Evolutionary conservation across 345 rosid species (phyloP).

Genomic region (Populus deltoides): DNA sequence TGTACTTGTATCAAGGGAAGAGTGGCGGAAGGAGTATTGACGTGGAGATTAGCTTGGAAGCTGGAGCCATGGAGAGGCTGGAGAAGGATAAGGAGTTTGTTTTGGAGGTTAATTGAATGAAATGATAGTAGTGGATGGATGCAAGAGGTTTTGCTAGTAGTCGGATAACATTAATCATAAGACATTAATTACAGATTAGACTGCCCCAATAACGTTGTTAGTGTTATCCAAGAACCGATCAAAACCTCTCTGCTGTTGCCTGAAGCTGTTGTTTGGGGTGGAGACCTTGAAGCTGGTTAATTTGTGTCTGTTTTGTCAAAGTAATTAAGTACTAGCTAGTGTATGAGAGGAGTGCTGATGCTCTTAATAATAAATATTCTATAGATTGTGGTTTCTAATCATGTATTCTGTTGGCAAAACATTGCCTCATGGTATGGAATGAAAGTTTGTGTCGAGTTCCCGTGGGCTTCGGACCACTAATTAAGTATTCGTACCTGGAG

Average conservation of each 20-base stretch:
- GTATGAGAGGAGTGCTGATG: neutral
- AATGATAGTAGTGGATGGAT: neutral
- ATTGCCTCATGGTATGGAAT: no score
- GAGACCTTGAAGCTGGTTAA: neutral
- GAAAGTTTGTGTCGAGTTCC: no score
- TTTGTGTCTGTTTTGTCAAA: neutral
- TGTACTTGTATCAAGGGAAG: slow-evolving; percentile 89
- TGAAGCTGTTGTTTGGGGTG: neutral
- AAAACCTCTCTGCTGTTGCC: neutral
- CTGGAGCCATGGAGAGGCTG: slow-evolving; percentile 67
- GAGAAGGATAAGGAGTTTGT: slow-evolving; percentile 64
- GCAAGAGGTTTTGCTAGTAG: neutral
- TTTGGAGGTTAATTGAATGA: slow-evolving; percentile 20
- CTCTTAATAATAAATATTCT: no score
- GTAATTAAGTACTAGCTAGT: neutral
- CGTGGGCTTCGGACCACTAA: no score
- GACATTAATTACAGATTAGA: neutral
- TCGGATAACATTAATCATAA: neutral
- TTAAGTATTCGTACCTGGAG: no score
- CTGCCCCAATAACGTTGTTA: neutral
- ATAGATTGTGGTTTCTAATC: no score
- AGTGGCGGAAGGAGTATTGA: slow-evolving; percentile 76
- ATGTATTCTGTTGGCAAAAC: no score
- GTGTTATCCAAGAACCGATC: neutral
- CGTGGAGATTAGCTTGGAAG: slow-evolving; percentile 76